Percentiles rank a stretch among this genome's conserved stretches.
Conservation (phyloP, 371 early-diverging fungal genomes). For the Mucor racemosus region DNA sequence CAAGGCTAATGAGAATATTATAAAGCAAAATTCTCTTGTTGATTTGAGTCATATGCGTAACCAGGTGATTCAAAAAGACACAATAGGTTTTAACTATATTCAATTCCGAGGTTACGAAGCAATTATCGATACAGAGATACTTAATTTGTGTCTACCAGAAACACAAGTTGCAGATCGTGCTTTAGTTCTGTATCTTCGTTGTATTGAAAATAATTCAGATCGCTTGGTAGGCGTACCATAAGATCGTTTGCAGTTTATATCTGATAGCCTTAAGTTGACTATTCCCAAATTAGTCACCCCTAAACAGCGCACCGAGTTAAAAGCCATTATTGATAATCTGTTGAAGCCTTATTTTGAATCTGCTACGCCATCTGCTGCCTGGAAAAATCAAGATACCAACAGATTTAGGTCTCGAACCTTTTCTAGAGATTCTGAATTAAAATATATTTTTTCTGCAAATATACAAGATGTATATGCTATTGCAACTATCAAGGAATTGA, state of each 20-base stretch:
- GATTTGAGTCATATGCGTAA: not conserved
- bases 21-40: not conserved
- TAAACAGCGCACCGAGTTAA: slow-evolving; percentile 2
- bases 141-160: not conserved
- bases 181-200: not conserved
- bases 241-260: not conserved
- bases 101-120: not conserved
- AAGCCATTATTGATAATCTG: slow-evolving; percentile 5
- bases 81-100: not conserved
- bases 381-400: not conserved
- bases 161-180: not conserved
- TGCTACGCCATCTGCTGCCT: not conserved
- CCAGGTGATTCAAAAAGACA: not conserved
- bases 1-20: not conserved
- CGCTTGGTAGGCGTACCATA: too few relatives aligned
- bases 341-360: slow-evolving; percentile 7
- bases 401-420: not conserved
- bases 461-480: not conserved
- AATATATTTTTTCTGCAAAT: not conserved
- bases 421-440: not conserved
- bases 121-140: not conserved
- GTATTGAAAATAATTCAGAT: not conserved
- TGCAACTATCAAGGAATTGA: not conserved
- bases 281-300: not conserved
- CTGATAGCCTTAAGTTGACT: not conserved